Base-by-base conservation (phyloP, 148 eudicot species). In the Vaccinium macrocarpon region DNA sequence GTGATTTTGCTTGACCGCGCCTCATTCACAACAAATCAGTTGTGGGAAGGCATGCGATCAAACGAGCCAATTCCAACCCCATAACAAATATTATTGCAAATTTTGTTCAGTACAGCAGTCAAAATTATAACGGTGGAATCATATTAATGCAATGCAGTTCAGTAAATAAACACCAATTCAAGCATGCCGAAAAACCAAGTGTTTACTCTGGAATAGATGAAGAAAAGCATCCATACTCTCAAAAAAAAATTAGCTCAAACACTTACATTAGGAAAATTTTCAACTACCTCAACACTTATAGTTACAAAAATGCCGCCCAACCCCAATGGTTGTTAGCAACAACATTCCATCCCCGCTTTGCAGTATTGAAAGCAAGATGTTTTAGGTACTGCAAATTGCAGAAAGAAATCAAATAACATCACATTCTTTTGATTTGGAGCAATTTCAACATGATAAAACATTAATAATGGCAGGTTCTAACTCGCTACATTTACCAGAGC, bases 301-400 rank as follows among this genome's bases (percentile, higher is more conserved):
- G 98, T 96, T 84, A 95, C 87, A 76, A 96, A 89, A 73, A 96
- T 88, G 51, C 98, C 99, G 27, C 98, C 99, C 81, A 94, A 90
- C 70, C 99, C 99, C 99, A 91, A 90, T 96, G 98, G 87, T 96
- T 96, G 92, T 92, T 70, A 79, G 92, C 91, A 48, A 96, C 95
- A 78, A 95, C 99, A 87, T 96, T 92, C 92, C 94, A 93, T 82
- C 97, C 98, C 88, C 68, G 82, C 88, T 93, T 96, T 79, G 99
- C 99, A 78, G 89, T 91, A 84, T 85, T 48, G 88, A 86, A 96
- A 8, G 90, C 95, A 27, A 95, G 93, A 86, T 92, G 97, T 86
- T 94, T 93, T 80, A 94, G 80, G 72, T 96, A 96, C 99, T 96
- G 95, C 82, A 79, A 83, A 81, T 27, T 57, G 29, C 71, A 57